These are phyloP conservation scores for Rubroboletus pulcherrimus DNA, from an alignment of 768 basidiomycete genomes.

Conservation along the genomic window DNA sequence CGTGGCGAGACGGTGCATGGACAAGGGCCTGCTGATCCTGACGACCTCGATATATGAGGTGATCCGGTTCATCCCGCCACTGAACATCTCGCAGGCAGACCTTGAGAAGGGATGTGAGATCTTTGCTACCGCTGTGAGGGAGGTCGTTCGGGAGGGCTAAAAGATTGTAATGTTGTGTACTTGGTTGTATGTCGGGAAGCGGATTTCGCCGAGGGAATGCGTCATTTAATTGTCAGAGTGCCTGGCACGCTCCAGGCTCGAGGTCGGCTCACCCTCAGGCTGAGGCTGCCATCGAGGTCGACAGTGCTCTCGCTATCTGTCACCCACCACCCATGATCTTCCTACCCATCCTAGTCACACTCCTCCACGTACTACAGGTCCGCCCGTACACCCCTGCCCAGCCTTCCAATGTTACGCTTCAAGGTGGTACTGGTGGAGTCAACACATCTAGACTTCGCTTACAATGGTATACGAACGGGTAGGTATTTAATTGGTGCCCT, in stretches of 20 bases:
- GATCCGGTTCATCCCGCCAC: conserved; percentile 88
- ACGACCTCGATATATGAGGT: conserved; percentile 90
- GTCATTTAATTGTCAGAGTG: not conserved
- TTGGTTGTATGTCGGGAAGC: not conserved
- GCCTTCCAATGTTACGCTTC: conserved; percentile 62
- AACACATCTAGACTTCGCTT: conserved; percentile 50
- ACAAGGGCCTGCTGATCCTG: conserved; percentile 81
- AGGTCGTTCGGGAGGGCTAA: conserved; percentile 51
- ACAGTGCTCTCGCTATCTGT: not conserved
- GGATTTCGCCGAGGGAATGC: conserved; percentile 7
- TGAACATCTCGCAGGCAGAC: conserved; percentile 77
- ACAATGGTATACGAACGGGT: conserved; percentile 59
- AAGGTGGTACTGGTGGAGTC: conserved; percentile 46
- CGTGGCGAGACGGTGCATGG: conserved; percentile 75
- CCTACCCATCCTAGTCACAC: conserved; percentile 4
- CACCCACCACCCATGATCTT: conserved; percentile 15
- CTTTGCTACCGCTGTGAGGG: conserved; percentile 66
- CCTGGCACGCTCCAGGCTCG: conserved; percentile 5
- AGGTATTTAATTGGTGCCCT: conserved; percentile 5
- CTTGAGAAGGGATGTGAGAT: conserved; percentile 63
- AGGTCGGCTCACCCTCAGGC: not conserved
- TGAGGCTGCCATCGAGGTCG: conserved; percentile 6
- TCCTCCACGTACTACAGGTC: conserved; percentile 9
- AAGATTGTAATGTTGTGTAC: not conserved
- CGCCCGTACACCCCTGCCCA: conserved; percentile 67